Conservation (phyloP, 257 asterid species). For the Capsicum rhomboideum region DNA sequence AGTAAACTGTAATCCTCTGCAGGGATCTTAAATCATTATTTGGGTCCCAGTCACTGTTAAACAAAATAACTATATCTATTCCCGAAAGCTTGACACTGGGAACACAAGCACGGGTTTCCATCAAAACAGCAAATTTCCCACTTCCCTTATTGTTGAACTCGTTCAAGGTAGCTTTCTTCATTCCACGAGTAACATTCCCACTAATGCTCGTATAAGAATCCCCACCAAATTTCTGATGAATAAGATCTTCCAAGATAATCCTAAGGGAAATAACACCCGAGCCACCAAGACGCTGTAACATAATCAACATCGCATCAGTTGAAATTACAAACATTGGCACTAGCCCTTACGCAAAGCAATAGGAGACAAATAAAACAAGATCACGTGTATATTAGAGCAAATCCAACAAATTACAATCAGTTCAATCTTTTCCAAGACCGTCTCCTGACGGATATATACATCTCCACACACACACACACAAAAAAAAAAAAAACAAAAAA, state of each 20-base stretch:
- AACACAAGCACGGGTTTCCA: constrained; percentile 49
- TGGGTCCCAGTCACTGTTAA: constrained; percentile 70
- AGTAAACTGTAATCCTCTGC: constrained; percentile 35
- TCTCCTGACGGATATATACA: too few relatives aligned
- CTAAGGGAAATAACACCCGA: constrained; percentile 33
- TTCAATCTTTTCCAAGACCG: too few relatives aligned
- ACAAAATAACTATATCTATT: constrained; percentile 38
- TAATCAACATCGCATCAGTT: neutral
- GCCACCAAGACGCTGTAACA: constrained; percentile 29
- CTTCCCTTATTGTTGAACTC: constrained; percentile 28
- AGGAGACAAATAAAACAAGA: neutral
- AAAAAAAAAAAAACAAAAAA: neutral
- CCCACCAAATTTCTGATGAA: constrained; percentile 36
- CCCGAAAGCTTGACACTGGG: constrained; percentile 33
- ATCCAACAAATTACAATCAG: neutral
- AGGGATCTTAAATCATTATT: constrained; percentile 47
- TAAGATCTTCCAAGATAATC: constrained; percentile 51
- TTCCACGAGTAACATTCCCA: constrained; percentile 13
- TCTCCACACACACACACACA: neutral
- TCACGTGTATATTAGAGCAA: neutral
- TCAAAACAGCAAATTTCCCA: constrained; percentile 36
- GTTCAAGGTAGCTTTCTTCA: constrained; percentile 18
- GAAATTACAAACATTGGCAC: neutral
- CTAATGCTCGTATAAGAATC: constrained; percentile 39
- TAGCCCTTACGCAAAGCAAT: neutral